Base-by-base conservation (phyloP, 2,329 filamentous ascomycete genomes). In the Seiridium unicorne region DNA sequence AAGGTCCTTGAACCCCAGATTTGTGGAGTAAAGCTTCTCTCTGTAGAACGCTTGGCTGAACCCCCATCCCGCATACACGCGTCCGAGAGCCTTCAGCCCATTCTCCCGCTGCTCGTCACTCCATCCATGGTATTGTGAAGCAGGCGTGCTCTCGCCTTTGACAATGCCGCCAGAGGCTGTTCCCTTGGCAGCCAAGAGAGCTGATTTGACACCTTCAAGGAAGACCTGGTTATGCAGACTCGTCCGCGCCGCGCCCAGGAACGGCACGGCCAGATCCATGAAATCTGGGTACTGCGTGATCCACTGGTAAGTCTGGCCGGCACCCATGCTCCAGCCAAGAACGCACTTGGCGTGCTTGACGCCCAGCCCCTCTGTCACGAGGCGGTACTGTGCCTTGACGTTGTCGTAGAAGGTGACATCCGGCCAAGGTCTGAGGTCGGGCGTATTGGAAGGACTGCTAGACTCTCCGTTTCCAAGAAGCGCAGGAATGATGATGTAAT, bases 1-100 rank as follows among this genome's bases (percentile, higher is more conserved):
- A 2, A 93, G 78, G 58, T 85, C 79, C 64, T 86, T 86, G 67
- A 82, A 92, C 0, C 88, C 88, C 7, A 93, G 79, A 1, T 70
- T 77, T 1, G 73, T 86, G 70, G 90, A 84, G 70, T 89, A 89
- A n/a, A 91, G 61, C 69, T 82, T 87, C 65, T 91, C 79, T 1
- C 91, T 82, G 68, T 94, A 94, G 68, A 93, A 94, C 0, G 89
- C 82, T 68, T 93, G 90, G 56, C 86, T 90, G 67, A 94, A 90
- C 0, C 91, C 91, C 90, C 87, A 95, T 0, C 90, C 91, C 1
- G 91, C 90, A 73, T 95, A 95, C 0, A 87, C 90, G 49, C 89
- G 81, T 0, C 84, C 89, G 60, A 94, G 84, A 0, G 91, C 90
- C 68, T 89, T 92, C 46, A 94, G 69, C 1, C 65, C 66, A 5